These are phyloP conservation scores for Penstemon newberryi DNA, from an alignment of 257 asterid genomes.

Conservation along the genomic window DNA sequence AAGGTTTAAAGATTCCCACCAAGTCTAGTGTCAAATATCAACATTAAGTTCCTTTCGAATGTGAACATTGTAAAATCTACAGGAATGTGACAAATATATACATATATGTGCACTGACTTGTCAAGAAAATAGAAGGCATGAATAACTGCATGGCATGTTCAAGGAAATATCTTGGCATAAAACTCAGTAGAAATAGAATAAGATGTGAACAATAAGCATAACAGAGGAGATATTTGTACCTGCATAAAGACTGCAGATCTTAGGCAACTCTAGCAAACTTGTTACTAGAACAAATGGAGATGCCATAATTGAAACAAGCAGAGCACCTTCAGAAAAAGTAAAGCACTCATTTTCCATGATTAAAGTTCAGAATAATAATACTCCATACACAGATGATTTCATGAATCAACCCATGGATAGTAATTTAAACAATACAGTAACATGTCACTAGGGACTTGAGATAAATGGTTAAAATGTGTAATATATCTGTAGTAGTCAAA, in stretches of 20 bases:
- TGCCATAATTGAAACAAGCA: constrained; percentile 66
- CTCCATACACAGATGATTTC: neutral
- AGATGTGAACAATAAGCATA: neutral
- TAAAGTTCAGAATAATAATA: neutral
- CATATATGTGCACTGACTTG: neutral
- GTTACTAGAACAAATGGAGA: constrained; percentile 68
- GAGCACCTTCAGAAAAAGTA: constrained; percentile 50
- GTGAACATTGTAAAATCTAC: neutral
- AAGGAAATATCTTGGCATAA: constrained; percentile 6
- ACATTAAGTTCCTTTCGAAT: neutral
- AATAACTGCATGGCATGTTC: neutral
- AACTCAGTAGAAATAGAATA: neutral
- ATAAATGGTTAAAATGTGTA: neutral
- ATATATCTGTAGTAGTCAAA: neutral
- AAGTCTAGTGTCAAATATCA: neutral
- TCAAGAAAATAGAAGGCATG: neutral
- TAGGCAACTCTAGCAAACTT: constrained; percentile 70
- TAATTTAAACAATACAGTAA: constrained; percentile 10
- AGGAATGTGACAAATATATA: constrained; percentile 21
- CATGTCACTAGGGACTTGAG: neutral
- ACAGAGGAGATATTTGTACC: constrained; percentile 40
- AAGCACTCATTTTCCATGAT: too few species aligned
- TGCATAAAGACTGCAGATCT: constrained; percentile 70
- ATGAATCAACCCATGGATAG: neutral
- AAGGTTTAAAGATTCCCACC: neutral